Evolutionary conservation across 2,329 filamentous ascomycete genomes (phyloP).

Genomic region (Monosporascus cannonballus): DNA sequence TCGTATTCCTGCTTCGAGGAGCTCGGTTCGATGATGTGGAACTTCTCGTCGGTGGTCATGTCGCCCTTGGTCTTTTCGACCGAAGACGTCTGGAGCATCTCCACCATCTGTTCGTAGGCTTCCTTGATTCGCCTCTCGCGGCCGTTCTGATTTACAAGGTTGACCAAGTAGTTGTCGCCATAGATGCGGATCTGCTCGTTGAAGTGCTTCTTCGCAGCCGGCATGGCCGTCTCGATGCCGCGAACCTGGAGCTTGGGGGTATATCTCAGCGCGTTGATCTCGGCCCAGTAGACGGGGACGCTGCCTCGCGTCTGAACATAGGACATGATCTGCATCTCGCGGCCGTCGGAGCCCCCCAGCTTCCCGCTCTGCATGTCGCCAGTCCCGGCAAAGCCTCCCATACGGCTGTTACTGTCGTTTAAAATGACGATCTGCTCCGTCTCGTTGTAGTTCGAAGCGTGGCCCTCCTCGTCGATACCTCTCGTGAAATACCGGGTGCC

Average conservation of each 20-base stretch:
- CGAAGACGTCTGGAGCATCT: constrained; percentile 64
- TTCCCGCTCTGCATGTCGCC: constrained; percentile 71
- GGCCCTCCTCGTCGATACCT: constrained; percentile 85
- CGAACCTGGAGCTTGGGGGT: constrained; percentile 85
- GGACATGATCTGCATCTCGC: constrained; percentile 82
- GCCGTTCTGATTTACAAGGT: constrained; percentile 93
- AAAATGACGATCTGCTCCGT: constrained; percentile 89
- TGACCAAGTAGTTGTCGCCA: constrained; percentile 95
- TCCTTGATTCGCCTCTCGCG: constrained; percentile 85
- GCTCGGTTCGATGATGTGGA: constrained; percentile 66
- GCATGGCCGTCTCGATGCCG: constrained; percentile 70
- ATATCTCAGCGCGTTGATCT: constrained; percentile 90
- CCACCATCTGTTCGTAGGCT: constrained; percentile 87
- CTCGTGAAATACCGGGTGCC: constrained; percentile 94
- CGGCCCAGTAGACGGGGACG: constrained; percentile 92
- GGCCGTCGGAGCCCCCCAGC: constrained; percentile 49
- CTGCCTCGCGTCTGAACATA: constrained; percentile 97
- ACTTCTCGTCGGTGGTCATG: constrained; percentile 66
- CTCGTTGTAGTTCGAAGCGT: constrained; percentile 99
- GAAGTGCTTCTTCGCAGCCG: constrained; percentile 81
- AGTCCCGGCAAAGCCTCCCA: constrained; percentile 76
- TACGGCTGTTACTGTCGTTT: constrained; percentile 70
- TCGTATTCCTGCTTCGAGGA: constrained; percentile 60
- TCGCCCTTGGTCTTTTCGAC: constrained; percentile 62
- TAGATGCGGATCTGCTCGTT: constrained; percentile 89